phyloP scores from a whole-genome alignment of 495 filamentous ascomycete species.

The Pyrenopolyporus hunteri region DNA sequence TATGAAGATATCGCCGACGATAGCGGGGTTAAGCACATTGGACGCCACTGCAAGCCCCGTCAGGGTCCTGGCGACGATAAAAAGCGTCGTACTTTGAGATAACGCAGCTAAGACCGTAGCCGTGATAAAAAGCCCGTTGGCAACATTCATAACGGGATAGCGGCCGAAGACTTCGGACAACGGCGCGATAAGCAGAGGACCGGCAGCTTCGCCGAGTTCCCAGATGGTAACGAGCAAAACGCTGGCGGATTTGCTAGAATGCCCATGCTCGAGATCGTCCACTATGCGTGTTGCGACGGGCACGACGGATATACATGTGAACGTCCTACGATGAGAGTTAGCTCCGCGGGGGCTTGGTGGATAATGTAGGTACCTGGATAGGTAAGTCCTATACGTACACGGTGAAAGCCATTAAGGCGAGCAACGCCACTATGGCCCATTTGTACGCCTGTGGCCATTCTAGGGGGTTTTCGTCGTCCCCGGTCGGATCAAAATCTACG shows the following conservation, averaged over 20 bases:
- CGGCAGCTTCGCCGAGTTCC: conserved; percentile 62
- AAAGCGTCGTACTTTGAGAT: conserved; percentile 45
- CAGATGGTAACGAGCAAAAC: conserved; percentile 65
- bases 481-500: conserved; percentile 54
- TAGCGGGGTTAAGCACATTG: conserved; percentile 63
- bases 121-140: conserved; percentile 58
- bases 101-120: conserved; percentile 53
- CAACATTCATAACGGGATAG: conserved; percentile 58
- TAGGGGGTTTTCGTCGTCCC: conserved; percentile 59
- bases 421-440: conserved; percentile 53
- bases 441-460: conserved; percentile 59
- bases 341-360: background rate
- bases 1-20: conserved; percentile 64
- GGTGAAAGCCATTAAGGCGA: conserved; percentile 60
- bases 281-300: conserved; percentile 59
- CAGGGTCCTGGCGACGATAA: conserved; percentile 56
- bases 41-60: conserved; percentile 59
- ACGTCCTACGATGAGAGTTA: conserved; percentile 48
- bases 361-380: no score
- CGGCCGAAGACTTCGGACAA: conserved; percentile 63
- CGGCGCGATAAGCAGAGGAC: conserved; percentile 65
- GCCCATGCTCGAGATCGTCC: conserved; percentile 49
- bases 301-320: conserved; percentile 62
- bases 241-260: conserved; percentile 50
- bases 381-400: conserved; percentile 59